Base-by-base conservation (phyloP, 345 rosid species). In the Boechera stricta region DNA sequence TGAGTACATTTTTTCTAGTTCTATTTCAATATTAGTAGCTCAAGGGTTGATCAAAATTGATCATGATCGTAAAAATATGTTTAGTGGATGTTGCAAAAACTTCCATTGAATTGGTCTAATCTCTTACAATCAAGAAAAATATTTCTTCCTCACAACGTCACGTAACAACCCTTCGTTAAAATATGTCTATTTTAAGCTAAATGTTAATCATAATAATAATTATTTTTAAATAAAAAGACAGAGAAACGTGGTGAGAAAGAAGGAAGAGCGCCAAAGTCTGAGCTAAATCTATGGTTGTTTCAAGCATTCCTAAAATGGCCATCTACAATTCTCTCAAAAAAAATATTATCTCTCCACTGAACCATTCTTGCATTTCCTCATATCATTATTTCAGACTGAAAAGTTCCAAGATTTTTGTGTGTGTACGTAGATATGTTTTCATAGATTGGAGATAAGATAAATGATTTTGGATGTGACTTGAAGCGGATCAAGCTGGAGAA, bases 231-330 rank as follows among this genome's bases (percentile, higher is more conserved):
- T 21, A 31, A 77, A 56, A 71, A 36, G 38, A n/a, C 54, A 71
- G 72, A 71, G 56, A 66, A 72, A 87, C 81, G 82, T 81, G 88
- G 85, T 53, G 75, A 77, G 85, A 75, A 74, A 71, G 52, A 39
- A 74, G 64, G 86, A 80, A 80, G 82, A 77, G 90, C 89, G 95
- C 72, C 87, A 86, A 84, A 80, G 72, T 86, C 91, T 86, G 85
- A 81, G 74, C 71, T 36, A 78, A 81, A 38, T 80, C 15, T 74
- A 73, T 73, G 76, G 78, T 75, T 74, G 81, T 87, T 85, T 79
- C 86, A 84, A 84, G 58, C 77, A 45, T 67, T 72, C 84, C 86
- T 76, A 80, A 72, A 79, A 73, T 72, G 64, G 42, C 73, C 63
- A 56, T 52, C 73, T 70, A 2, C 29, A 28, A 28, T 2, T 57